Base-by-base conservation (phyloP, 169 alveolate species). In the Plasmodium fragile region DNA sequence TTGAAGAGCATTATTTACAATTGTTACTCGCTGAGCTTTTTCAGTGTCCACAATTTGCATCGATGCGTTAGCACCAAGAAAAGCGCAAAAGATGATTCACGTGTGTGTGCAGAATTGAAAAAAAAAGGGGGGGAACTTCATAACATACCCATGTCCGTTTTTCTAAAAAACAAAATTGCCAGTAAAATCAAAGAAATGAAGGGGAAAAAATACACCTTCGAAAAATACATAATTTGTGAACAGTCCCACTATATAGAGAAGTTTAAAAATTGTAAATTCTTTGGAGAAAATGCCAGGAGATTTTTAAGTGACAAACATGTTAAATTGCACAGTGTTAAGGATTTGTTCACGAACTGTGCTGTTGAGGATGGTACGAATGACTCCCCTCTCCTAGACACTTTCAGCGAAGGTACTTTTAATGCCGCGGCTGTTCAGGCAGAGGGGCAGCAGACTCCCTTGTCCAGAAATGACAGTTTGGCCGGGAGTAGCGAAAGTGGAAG, bases 191-290 rank as follows among this genome's bases (percentile, higher is more conserved):
- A 72, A 55, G 94, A 89, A 59, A 78, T 78, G 34, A 89, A 78
- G 69, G 70, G 71, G 4, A 59, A 89, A 59, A 89, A 85, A 85
- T 52, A 75, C 41, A 85, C 36, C 25, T 55, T 43, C 10, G 82
- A 89, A 77, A 89, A 89, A 43, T 78, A 78, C 5, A 25, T 89
- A 59, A 84, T 77, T 34, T 89, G 94, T 89, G 94, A 89, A 28
- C 94, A 89, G 70, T 13, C 34, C 10, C 30, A 53, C 32, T 89
- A 78, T 32, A 77, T 89, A 55, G 36, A 78, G 18, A 32, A 28
- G 69, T 89, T 89, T 77, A 28, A 59, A 34, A 78, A 89, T 59
- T 53, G 49, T 10, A 77, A 89, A 59, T 11, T 89, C 36, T 41
- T 65, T 32, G 81, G 81, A 28, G 53, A 89, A 11, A 36, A 78